phyloP scores from a whole-genome alignment of 371 early-diverging fungal genomes.

The Mortierella sp. region DNA sequence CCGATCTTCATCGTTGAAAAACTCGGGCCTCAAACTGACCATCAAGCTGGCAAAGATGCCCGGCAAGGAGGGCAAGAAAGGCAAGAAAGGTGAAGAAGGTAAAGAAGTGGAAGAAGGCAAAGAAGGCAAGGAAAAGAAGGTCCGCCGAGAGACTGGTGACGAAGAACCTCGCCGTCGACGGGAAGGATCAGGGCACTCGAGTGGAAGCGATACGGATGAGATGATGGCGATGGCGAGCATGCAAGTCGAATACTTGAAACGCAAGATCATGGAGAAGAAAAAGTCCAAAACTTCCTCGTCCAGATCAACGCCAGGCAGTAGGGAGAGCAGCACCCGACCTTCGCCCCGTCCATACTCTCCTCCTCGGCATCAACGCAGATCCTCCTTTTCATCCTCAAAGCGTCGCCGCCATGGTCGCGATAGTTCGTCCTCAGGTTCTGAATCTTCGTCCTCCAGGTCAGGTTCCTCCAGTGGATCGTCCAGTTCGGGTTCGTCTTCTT shows the following conservation, averaged over 20 bases:
- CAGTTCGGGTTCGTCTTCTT: not conserved
- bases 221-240: constrained; percentile 52
- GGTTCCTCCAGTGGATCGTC: constrained; percentile 7
- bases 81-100: constrained; percentile 6
- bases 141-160: not conserved
- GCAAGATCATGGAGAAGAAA: constrained; percentile 48
- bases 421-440: constrained; percentile 32
- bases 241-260: constrained; percentile 50
- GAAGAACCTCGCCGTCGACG: constrained; percentile 2
- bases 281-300: constrained; percentile 25
- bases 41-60: constrained; percentile 50
- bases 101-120: constrained; percentile 15
- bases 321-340: constrained; percentile 7
- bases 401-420: constrained; percentile 20
- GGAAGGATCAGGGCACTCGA: not conserved
- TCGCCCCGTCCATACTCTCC: constrained; percentile 4
- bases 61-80: constrained; percentile 22
- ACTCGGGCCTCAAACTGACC: constrained; percentile 39
- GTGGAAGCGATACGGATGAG: constrained; percentile 51
- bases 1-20: constrained; percentile 1
- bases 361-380: constrained; percentile 9
- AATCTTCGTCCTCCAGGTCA: constrained; percentile 5
- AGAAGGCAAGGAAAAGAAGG: constrained; percentile 5
- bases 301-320: constrained; percentile 6
- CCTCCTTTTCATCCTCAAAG: constrained; percentile 17